phyloP scores from a whole-genome alignment of 2,329 filamentous ascomycete genomes.

The Venturia pyrina region DNA sequence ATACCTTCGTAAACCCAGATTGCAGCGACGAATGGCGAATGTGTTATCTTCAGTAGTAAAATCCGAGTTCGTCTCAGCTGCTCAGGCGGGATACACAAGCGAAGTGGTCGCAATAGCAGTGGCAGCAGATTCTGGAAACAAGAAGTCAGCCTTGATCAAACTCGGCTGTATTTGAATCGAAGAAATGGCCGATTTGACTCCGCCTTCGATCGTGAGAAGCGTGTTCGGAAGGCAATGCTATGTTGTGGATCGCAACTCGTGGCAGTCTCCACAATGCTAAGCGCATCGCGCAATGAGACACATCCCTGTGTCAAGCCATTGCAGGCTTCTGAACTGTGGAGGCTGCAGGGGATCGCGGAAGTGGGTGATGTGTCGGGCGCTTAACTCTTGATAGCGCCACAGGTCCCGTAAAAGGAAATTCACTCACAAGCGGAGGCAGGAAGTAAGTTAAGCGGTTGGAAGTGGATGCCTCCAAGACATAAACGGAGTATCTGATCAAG shows the following conservation, averaged over 20 bases:
- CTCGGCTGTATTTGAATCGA: not conserved
- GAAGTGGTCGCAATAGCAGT: constrained; percentile 60
- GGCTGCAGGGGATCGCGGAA: not conserved
- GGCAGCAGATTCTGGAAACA: constrained; percentile 59
- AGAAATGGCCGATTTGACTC: not conserved
- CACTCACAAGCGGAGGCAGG: constrained; percentile 36
- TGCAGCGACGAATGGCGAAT: constrained; percentile 56
- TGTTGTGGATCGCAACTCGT: not conserved
- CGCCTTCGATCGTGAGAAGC: not conserved
- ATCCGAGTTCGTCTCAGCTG: constrained; percentile 53
- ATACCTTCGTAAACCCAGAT: constrained; percentile 57
- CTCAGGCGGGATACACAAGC: constrained; percentile 56
- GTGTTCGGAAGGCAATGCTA: not conserved
- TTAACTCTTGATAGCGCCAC: not conserved
- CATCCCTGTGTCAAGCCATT: not conserved
- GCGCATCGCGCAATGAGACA: not conserved
- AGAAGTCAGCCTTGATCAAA: not conserved
- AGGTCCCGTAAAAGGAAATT: not conserved
- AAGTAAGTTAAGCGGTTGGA: constrained; percentile 40
- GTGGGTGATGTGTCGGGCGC: not conserved
- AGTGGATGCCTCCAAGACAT: constrained; percentile 42
- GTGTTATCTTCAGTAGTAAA: constrained; percentile 47
- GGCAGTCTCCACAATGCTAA: not conserved
- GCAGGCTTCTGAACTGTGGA: not conserved
- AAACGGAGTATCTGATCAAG: constrained; percentile 38